Evolutionary conservation across 768 basidiomycete genomes (phyloP), one percentile per base, ranked within the genome.

Genomic region (Kwoniella shandongensis): DNA sequence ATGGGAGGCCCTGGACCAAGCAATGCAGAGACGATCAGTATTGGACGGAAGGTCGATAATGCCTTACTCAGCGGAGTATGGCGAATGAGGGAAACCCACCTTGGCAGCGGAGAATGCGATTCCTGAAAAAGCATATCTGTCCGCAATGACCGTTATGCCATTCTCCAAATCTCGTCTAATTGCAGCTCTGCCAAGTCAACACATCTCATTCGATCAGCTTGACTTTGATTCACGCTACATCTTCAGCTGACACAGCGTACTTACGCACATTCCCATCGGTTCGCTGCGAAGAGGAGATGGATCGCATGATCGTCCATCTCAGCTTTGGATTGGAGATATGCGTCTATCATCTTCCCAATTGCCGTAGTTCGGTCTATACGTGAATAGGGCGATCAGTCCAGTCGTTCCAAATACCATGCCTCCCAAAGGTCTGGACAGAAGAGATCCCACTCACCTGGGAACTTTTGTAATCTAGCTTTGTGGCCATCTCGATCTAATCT

Each of bases 111-210:
- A 79, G 65, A 97, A 98, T 1, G 91, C 92, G 62, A 92, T 86
- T 0, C 94, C 94, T 2, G 93, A 98, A 78, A 97, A 98, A 1
- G 92, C 89, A 74, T 98, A 99, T 40, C 96, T 83, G 74, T 98
- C 94, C 69, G 89, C 91, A 42, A 99, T 77, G 70, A 99, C 79
- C 0, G 84, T 83, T 3, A 84, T 87, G 0, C 91, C 91, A 0
- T 79, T 69, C 0, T 75, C 75, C 2, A 96, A 80, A 22, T 83
- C 78, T 4, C 77, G 67, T 54, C 83, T 79, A 48, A 97, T 91
- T 12, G 48, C 52, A 30, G 45, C 48, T 45, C 56, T 55, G 49
- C 3, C 4, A n/a, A 25, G 18, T 10, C 40, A n/a, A n/a, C n/a
- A n/a, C n/a, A n/a, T n/a, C n/a, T n/a, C n/a, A n/a, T n/a, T n/a